A percentile compares a stretch with the other conserved stretches of the same genome.
phyloP scores from a whole-genome alignment of 208 protist species.

The Tritrichomonas foetus region DNA sequence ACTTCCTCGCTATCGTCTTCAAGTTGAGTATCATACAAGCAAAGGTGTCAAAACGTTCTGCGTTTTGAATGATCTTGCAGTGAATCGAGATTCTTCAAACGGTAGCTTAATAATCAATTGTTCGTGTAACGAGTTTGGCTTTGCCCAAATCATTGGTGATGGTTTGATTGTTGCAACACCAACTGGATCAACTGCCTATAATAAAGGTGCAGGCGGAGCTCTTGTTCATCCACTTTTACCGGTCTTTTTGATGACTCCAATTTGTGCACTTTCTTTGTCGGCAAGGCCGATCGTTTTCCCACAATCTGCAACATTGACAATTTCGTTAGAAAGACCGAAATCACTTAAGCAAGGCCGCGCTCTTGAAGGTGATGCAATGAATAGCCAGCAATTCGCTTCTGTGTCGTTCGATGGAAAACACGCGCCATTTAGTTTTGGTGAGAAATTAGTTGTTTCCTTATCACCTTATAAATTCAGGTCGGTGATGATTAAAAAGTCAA shows the following conservation, averaged over 20 bases:
- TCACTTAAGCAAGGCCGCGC: background rate
- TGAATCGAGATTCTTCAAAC: background rate
- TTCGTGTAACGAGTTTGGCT: background rate
- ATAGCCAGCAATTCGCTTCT: background rate
- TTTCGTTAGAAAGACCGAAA: background rate
- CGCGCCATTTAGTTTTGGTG: background rate
- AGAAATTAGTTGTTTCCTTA: background rate
- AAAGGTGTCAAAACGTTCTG: background rate
- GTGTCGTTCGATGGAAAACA: background rate
- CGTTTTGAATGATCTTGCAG: constrained; percentile 2
- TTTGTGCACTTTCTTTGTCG: constrained; percentile 71
- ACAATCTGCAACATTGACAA: background rate
- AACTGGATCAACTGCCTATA: constrained; percentile 74
- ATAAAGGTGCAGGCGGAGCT: constrained; percentile 68
- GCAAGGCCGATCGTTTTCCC: constrained; percentile 73
- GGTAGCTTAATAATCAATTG: background rate
- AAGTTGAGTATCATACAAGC: background rate
- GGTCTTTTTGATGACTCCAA: constrained; percentile 73
- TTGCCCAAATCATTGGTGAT: constrained; percentile 30
- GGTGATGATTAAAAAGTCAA: background rate
- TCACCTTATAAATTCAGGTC: background rate
- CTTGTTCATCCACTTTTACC: constrained; percentile 60
- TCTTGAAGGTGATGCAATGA: background rate
- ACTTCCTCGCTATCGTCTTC: background rate
- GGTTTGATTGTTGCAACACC: constrained; percentile 71